Evolutionary conservation across 768 basidiomycete genomes (phyloP), one percentile per base, ranked within the genome.

Genomic region (Lactifluus subvellereus): DNA sequence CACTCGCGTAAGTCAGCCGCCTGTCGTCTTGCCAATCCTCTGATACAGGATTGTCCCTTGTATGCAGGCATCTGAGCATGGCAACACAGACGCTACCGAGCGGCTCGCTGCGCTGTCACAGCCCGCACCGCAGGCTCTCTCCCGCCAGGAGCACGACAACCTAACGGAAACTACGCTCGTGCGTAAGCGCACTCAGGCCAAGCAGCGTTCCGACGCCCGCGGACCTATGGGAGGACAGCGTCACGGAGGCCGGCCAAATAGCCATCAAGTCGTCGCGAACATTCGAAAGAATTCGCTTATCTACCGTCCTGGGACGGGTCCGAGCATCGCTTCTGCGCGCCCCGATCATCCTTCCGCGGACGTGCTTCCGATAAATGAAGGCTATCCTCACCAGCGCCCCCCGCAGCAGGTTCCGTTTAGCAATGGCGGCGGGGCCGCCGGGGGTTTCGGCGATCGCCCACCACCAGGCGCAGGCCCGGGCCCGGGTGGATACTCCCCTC

Each of bases 141-240:
- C 89, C 0, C 78, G 93, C 20, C 78, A 83, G 59, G 89, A 96
- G 66, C 93, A 97, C 75, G 86, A 94, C 64, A 75, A 75, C 0
- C 82, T 91, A 65, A 89, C 93, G 8, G 87, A 94, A 69, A 76
- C 74, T 57, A 93, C 86, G 60, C 84, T 98, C 50, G 87, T 95
- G 8, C 80, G 95, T 1, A 89, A 85, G 65, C 84, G 92, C 16
- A 97, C 94, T 0, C 80, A 71, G 75, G 94, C 81, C 58, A 83
- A 84, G 65, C 77, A 85, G 68, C 77, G 85, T 27, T 82, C 83
- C 43, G 78, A 80, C 14, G 74, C 72, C 43, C 66, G 65, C 11
- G 70, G 68, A 18, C 40, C 64, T 10, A 32, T 48, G 33, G 43
- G 66, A 33, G 59, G 58, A 42, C 62, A 45, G 18, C 43, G 69